Evolutionary conservation across 768 basidiomycete genomes (phyloP).

Genomic region (Phaeotremella fagi): DNA sequence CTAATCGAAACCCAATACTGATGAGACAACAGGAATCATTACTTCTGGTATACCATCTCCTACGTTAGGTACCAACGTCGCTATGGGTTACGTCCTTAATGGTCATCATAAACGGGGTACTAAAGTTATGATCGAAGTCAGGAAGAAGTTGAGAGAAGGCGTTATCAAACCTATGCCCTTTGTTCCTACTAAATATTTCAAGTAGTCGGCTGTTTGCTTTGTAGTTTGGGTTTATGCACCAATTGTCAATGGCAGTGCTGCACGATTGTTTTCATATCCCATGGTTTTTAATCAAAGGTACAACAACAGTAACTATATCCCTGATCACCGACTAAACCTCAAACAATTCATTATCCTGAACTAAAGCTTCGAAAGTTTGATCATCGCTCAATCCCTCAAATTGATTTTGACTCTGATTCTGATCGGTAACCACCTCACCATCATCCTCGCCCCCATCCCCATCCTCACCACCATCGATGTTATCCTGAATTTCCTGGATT

Average conservation of each 20-base stretch:
- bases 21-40: slow-evolving; percentile 56
- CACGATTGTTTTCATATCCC: no score
- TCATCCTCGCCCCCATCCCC: slow-evolving; percentile 5
- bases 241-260: no score
- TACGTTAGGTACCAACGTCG: slow-evolving; percentile 80
- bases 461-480: slow-evolving; percentile 6
- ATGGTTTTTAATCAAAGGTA: no score
- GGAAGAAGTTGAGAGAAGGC: slow-evolving; percentile 71
- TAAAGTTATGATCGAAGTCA: slow-evolving; percentile 74
- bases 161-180: slow-evolving; percentile 82
- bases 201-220: slow-evolving; percentile 26
- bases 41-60: slow-evolving; percentile 97
- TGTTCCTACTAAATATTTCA: slow-evolving; percentile 69
- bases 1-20: not conserved
- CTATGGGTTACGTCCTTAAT: slow-evolving; percentile 80
- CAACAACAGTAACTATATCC: no score
- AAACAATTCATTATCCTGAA: slow-evolving; percentile 2
- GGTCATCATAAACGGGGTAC: slow-evolving; percentile 90
- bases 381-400: no score
- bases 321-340: no score
- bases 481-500: no score
- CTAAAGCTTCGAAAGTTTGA: no score
- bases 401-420: no score
- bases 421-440: slow-evolving; percentile 6
- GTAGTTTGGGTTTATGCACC: no score